These are phyloP conservation scores for Harrya chromipes DNA, from an alignment of 768 basidiomycete genomes.

Conservation along the genomic window DNA sequence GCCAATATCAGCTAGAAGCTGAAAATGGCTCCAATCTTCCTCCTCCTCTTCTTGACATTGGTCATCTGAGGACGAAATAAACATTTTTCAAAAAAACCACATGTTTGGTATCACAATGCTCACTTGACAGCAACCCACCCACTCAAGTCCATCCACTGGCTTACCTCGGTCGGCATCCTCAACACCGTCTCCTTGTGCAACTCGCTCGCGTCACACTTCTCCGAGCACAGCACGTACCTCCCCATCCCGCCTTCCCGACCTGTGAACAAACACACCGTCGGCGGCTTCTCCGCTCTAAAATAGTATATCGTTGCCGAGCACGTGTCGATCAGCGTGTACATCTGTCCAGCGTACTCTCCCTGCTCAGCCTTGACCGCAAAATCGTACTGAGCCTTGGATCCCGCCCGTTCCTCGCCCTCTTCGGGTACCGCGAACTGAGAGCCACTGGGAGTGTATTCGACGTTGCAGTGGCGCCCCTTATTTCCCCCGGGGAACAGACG, in stretches of 20 bases:
- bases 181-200: conserved; percentile 20
- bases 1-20: too few relatives aligned
- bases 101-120: too few relatives aligned
- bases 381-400: conserved; percentile 5
- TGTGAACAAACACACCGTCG: conserved; percentile 20
- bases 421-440: conserved; percentile 8
- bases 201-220: conserved; percentile 11
- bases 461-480: background rate
- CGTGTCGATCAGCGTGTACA: conserved; percentile 20
- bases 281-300: conserved; percentile 12
- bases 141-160: background rate
- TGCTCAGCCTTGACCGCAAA: background rate
- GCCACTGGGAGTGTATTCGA: conserved; percentile 15
- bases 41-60: too few relatives aligned
- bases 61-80: too few relatives aligned
- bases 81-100: too few relatives aligned
- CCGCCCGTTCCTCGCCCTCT: background rate
- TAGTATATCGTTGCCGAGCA: conserved; percentile 15
- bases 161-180: conserved; percentile 14
- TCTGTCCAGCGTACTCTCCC: background rate
- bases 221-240: conserved; percentile 22
- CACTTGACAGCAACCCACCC: too few relatives aligned
- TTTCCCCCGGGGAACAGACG: conserved; percentile 9
- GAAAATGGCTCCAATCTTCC: too few relatives aligned
- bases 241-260: conserved; percentile 23